Evolutionary conservation across 2,329 filamentous ascomycete species (phyloP), one percentile per base, ranked within the genome.

Genomic region (Chrysosporium keratinophilum): DNA sequence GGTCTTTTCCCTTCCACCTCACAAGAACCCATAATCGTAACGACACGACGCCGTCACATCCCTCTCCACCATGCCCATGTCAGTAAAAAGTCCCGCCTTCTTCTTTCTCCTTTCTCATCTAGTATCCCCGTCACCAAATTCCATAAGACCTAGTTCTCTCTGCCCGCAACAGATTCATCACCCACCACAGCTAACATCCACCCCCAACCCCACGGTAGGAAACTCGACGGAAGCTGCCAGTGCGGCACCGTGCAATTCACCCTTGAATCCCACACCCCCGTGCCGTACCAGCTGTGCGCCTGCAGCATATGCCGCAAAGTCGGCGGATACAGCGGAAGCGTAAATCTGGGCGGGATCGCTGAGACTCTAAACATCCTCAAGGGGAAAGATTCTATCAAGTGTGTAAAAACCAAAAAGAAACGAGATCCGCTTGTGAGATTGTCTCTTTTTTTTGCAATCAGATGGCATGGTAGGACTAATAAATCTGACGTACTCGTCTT

Each of bases 271-370:
- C 65, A 71, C 34, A 76, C 73, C 0, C 74, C 74, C 0, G 71
- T 74, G 0, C 74, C 74, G 0, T 76, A 75, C 55, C 73, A 76
- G 59, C 64, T 76, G 31, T 76, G 74, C 53, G 71, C 71, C 35
- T 76, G 74, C 60, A 71, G 71, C 56, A 76, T 76, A 58, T 76
- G 73, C 54, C 72, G 74, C 47, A 76, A 76, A 62, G 65, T 73
- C 31, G 71, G 70, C 11, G 73, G 73, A 12, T 70, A 74, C 56
- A 63, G 63, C 23, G 72, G 74, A n/a, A 65, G 65, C 46, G 71
- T 75, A 28, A 76, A 76, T 57, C 62, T 75, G 1, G 74, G 74
- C 9, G 73, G 69, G 1, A 68, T 74, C n/a, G 68, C 68, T 5
- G 61, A 70, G 48, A 72, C 68, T 3, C 59, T 76, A 7, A 61